These are phyloP conservation scores for Breviolum minutum DNA, from an alignment of 73 alveolate genomes.

Conservation along the genomic window DNA sequence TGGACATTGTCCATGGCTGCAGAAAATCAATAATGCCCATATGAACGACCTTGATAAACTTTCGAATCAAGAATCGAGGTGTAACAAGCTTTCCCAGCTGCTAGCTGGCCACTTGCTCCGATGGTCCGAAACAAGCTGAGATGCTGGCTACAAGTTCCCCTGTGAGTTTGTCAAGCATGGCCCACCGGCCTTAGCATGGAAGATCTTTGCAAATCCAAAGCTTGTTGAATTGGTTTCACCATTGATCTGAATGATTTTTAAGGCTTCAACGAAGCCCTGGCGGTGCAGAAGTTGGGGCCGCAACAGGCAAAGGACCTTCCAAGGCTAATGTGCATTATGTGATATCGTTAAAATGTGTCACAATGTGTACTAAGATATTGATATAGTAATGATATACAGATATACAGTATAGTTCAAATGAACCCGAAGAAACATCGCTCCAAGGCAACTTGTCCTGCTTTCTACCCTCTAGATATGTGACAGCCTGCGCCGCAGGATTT, in stretches of 20 bases:
- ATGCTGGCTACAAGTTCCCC: slow-evolving; percentile 43
- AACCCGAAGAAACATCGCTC: too few species aligned
- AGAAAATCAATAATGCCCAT: slow-evolving; percentile 85
- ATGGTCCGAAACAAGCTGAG: background rate
- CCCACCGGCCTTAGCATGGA: slow-evolving; percentile 24
- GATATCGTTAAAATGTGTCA: background rate
- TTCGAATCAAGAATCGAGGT: background rate
- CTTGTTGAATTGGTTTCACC: background rate
- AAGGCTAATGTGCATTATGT: too few species aligned
- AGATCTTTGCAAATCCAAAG: background rate
- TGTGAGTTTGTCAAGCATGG: slow-evolving; percentile 51
- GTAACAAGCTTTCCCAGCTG: background rate
- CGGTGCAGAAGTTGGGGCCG: slow-evolving; percentile 8
- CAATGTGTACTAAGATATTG: background rate
- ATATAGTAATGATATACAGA: background rate
- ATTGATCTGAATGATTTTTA: background rate
- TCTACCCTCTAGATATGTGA: too few species aligned
- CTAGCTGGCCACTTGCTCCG: background rate
- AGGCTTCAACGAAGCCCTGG: slow-evolving; percentile 40
- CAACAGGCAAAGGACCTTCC: slow-evolving; percentile 32
- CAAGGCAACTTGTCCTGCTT: too few species aligned
- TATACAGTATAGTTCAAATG: too few species aligned
- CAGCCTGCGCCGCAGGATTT: slow-evolving; percentile 70
- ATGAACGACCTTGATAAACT: slow-evolving; percentile 21
- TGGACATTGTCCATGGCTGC: slow-evolving; percentile 82